Evolutionary conservation across 2,329 filamentous ascomycete genomes (phyloP).

Genomic region (Neoarthrinium moseri): DNA sequence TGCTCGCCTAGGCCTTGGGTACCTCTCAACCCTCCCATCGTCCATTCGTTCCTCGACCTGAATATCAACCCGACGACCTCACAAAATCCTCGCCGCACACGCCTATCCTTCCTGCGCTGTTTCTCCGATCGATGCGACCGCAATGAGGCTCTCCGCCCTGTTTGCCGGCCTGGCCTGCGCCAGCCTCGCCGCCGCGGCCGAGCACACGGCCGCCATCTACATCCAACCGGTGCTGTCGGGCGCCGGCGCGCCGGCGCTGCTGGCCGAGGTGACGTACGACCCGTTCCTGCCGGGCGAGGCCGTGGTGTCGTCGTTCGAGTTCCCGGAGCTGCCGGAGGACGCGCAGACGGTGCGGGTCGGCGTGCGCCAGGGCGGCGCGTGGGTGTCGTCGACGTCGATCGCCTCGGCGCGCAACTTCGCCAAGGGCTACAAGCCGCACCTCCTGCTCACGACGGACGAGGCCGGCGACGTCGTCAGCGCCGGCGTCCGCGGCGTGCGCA

Average conservation of each 20-base stretch:
- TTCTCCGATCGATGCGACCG: conserved; percentile 17
- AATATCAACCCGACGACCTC: no score
- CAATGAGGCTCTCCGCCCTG: conserved; percentile 41
- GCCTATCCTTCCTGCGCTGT: no score
- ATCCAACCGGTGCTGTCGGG: conserved; percentile 47
- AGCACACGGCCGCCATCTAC: conserved; percentile 50
- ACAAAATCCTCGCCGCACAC: no score
- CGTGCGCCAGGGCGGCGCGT: conserved; percentile 51
- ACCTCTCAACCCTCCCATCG: no score
- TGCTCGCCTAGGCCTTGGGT: no score
- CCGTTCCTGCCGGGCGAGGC: conserved; percentile 39
- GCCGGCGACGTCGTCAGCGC: conserved; percentile 48
- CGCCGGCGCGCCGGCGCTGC: conserved; percentile 35
- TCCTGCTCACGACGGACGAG: conserved; percentile 51
- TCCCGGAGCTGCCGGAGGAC: conserved; percentile 48
- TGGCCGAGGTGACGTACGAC: conserved; percentile 59
- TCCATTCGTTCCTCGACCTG: no score
- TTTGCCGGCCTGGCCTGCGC: conserved; percentile 41
- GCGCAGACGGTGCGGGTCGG: conserved; percentile 56
- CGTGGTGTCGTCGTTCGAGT: conserved; percentile 53
- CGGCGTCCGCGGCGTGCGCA: conserved; percentile 51
- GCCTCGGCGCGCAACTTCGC: conserved; percentile 55
- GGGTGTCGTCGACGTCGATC: conserved; percentile 56
- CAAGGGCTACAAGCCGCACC: conserved; percentile 59
- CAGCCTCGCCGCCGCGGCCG: conserved; percentile 34